Conservation (phyloP, 2,329 filamentous ascomycete genomes). For the Diaporthe caulivora region DNA sequence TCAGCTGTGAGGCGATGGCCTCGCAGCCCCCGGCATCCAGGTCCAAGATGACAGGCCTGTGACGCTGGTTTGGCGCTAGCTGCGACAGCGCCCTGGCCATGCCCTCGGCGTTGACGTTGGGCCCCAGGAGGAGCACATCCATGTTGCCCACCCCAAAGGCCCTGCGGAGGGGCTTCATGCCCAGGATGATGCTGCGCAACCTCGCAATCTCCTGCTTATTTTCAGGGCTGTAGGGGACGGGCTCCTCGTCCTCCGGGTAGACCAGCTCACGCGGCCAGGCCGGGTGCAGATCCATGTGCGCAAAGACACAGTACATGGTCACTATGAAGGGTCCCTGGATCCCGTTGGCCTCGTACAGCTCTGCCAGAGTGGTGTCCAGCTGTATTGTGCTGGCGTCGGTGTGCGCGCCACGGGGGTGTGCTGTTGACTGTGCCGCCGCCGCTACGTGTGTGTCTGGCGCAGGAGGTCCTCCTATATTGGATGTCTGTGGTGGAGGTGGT, state of each 20-base stretch:
- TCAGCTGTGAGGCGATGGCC: conserved; percentile 33
- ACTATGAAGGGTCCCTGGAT: conserved; percentile 42
- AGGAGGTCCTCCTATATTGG: no score
- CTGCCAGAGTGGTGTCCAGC: conserved; percentile 43
- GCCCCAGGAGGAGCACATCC: conserved; percentile 43
- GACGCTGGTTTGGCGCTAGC: conserved; percentile 41
- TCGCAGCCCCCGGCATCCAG: conserved; percentile 34
- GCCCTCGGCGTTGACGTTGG: conserved; percentile 40
- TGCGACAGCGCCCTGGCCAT: conserved; percentile 42
- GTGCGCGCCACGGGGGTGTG: neutral
- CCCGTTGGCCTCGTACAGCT: conserved; percentile 42
- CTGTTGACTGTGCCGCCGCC: neutral
- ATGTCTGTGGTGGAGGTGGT: neutral
- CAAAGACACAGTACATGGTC: conserved; percentile 45
- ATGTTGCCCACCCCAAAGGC: conserved; percentile 43
- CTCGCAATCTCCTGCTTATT: conserved; percentile 40
- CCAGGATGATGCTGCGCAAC: conserved; percentile 41
- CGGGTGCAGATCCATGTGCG: conserved; percentile 43
- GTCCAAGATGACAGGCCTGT: conserved; percentile 40
- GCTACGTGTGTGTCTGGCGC: no score
- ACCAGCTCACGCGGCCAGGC: conserved; percentile 41
- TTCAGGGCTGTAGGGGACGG: conserved; percentile 41
- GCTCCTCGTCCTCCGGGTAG: conserved; percentile 44
- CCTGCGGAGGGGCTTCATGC: conserved; percentile 43
- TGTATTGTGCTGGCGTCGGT: neutral